phyloP scores from a whole-genome alignment of 1,139 yeast species.

The Candida buenavistaensis region DNA sequence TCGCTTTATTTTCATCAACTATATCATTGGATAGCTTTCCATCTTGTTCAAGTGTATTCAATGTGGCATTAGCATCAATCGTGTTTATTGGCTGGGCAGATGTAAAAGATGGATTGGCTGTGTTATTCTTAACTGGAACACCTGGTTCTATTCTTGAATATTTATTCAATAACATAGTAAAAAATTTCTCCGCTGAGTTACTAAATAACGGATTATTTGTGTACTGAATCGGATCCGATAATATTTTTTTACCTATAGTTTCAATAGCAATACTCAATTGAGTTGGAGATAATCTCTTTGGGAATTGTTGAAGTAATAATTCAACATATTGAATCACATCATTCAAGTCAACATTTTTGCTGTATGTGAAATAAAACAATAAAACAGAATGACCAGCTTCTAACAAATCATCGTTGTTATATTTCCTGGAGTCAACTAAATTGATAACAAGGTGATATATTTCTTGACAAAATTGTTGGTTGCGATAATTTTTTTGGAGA shows the following conservation, averaged over 20 bases:
- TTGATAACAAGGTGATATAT: slow-evolving; percentile 46
- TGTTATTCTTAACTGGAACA: slow-evolving; percentile 21
- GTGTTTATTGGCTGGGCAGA: slow-evolving; percentile 44
- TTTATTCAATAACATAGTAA: slow-evolving; percentile 41
- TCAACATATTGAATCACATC: slow-evolving; percentile 34
- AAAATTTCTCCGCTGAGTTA: slow-evolving; percentile 35
- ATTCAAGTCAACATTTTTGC: slow-evolving; percentile 22
- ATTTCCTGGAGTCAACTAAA: slow-evolving; percentile 35
- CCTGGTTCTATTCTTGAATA: slow-evolving; percentile 36
- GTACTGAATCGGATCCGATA: slow-evolving; percentile 41
- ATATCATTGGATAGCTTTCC: slow-evolving; percentile 23
- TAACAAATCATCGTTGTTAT: slow-evolving; percentile 38
- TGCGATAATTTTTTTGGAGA: slow-evolving; percentile 30
- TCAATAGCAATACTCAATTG: slow-evolving; percentile 63
- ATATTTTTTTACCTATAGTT: slow-evolving; percentile 52
- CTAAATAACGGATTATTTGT: slow-evolving; percentile 20
- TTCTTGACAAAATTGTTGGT: slow-evolving; percentile 26
- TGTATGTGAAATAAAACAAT: slow-evolving; percentile 43
- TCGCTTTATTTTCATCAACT: slow-evolving; percentile 31
- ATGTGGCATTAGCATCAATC: slow-evolving; percentile 37
- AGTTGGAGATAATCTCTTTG: slow-evolving; percentile 50
- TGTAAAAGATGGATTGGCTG: slow-evolving; percentile 20
- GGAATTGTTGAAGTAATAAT: slow-evolving; percentile 51
- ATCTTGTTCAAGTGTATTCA: slow-evolving; percentile 29
- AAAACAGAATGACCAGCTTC: slow-evolving; percentile 73